Evolutionary conservation across 1,284 basidiomycete genomes (phyloP).

Genomic region (Boletus smithii): DNA sequence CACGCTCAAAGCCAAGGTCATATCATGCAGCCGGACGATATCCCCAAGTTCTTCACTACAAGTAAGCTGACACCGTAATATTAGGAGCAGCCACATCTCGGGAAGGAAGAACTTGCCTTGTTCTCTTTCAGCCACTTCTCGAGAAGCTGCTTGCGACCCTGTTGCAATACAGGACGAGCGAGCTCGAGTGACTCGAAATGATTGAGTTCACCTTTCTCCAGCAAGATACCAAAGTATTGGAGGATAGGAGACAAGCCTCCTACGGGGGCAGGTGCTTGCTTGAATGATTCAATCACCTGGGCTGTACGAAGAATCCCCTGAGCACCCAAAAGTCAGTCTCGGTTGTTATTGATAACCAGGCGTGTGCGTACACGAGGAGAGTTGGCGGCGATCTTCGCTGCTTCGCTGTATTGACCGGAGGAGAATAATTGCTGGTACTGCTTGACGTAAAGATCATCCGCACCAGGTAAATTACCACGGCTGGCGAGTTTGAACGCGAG

Average conservation of each 20-base stretch:
- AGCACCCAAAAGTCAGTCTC: slow-evolving; percentile 28
- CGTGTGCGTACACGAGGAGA: slow-evolving; percentile 71
- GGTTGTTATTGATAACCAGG: neutral
- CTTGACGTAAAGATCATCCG: slow-evolving; percentile 94
- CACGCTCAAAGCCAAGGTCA: slow-evolving; percentile 98
- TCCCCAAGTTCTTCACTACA: slow-evolving; percentile 99
- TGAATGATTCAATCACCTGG: slow-evolving; percentile 98
- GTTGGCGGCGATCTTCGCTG: slow-evolving; percentile 98
- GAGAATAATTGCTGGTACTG: slow-evolving; percentile 95
- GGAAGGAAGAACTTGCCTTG: slow-evolving; percentile 58
- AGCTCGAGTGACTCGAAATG: slow-evolving; percentile 96
- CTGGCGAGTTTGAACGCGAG: slow-evolving; percentile 98
- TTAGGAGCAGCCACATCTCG: slow-evolving; percentile 12
- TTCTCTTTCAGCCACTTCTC: slow-evolving; percentile 99
- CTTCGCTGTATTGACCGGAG: slow-evolving; percentile 88
- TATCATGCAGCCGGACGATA: slow-evolving; percentile 92
- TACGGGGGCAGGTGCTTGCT: slow-evolving; percentile 86
- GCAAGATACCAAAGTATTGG: slow-evolving; percentile 96
- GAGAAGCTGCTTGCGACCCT: slow-evolving; percentile 95
- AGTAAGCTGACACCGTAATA: slow-evolving; percentile 63
- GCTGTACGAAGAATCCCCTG: slow-evolving; percentile 94
- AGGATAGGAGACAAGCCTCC: slow-evolving; percentile 95
- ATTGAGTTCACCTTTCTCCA: slow-evolving; percentile 98
- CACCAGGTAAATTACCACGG: slow-evolving; percentile 95
- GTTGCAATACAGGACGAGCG: slow-evolving; percentile 92